A percentile compares a stretch with the other conserved stretches of the same genome.
Conservation (phyloP, 192 early-diverging fungal species). For the Backusella parvicylindrica region DNA sequence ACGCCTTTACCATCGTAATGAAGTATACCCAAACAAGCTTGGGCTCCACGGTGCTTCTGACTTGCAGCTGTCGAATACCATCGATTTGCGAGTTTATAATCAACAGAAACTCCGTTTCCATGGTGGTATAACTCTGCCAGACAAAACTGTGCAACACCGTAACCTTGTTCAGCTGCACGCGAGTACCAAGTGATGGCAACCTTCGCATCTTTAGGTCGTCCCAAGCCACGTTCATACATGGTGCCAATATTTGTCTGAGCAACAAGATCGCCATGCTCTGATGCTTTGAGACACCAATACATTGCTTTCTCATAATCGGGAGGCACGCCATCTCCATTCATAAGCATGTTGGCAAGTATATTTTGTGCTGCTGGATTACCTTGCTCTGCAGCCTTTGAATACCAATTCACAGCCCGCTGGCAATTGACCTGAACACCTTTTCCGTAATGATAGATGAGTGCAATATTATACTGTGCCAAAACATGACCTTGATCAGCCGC, state of each 20-base stretch:
- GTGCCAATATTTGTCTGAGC: neutral
- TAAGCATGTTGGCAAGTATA: neutral
- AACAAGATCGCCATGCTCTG: neutral
- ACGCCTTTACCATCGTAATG: conserved; percentile 29
- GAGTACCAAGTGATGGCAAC: neutral
- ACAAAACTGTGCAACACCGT: neutral
- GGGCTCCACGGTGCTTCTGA: neutral
- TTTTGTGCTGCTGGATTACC: neutral
- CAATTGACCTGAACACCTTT: neutral
- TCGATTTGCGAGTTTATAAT: neutral
- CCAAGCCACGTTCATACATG: neutral
- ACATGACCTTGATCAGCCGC: neutral
- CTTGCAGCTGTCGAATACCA: neutral
- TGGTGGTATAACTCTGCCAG: neutral
- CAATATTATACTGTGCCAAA: neutral
- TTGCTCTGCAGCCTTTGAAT: neutral
- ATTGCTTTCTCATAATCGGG: neutral
- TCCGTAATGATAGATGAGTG: neutral
- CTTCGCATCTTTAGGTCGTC: neutral
- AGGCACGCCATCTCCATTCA: neutral
- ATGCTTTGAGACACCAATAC: neutral
- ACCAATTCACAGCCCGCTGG: neutral
- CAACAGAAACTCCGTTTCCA: neutral
- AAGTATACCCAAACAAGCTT: conserved; percentile 11
- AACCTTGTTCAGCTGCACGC: neutral